These are phyloP conservation scores for Fusarium incarnatum DNA, from an alignment of 2,329 filamentous ascomycete species.

Conservation along the genomic window DNA sequence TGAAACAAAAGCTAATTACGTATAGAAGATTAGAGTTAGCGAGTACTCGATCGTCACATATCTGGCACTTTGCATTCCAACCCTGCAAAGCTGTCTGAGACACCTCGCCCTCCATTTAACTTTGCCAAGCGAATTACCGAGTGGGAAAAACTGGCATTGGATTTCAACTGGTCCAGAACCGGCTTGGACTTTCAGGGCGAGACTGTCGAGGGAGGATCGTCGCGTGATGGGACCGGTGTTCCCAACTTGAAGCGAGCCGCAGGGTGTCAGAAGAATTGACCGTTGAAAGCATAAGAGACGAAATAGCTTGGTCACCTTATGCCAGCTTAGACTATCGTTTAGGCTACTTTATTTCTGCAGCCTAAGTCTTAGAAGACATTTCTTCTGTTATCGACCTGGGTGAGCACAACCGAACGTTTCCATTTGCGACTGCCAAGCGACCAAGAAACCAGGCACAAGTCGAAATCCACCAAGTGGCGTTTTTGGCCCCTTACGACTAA, in stretches of 20 bases:
- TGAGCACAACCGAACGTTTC: neutral
- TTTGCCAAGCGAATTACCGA: slow-evolving; percentile 7
- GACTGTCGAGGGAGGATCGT: too few relatives aligned
- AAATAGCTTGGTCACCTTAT: too few relatives aligned
- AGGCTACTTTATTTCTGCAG: too few relatives aligned
- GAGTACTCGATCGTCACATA: slow-evolving; percentile 22
- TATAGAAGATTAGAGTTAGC: neutral
- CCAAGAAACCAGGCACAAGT: neutral
- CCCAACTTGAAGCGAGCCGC: neutral
- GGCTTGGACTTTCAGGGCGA: neutral
- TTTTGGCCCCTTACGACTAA: neutral
- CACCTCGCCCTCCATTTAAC: neutral
- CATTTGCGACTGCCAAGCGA: neutral
- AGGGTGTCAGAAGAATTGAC: too few relatives aligned
- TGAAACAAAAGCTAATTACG: neutral
- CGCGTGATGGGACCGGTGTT: neutral
- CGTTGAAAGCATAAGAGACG: too few relatives aligned
- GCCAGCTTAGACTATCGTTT: too few relatives aligned
- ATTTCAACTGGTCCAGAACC: neutral
- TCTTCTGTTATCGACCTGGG: too few relatives aligned
- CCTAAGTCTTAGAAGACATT: too few relatives aligned
- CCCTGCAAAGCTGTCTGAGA: neutral
- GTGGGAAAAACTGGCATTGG: neutral
- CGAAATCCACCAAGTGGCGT: slow-evolving; percentile 6
- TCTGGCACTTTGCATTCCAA: slow-evolving; percentile 21